Evolutionary conservation across 768 basidiomycete species (phyloP).

Genomic region (Termitomyces sp.): DNA sequence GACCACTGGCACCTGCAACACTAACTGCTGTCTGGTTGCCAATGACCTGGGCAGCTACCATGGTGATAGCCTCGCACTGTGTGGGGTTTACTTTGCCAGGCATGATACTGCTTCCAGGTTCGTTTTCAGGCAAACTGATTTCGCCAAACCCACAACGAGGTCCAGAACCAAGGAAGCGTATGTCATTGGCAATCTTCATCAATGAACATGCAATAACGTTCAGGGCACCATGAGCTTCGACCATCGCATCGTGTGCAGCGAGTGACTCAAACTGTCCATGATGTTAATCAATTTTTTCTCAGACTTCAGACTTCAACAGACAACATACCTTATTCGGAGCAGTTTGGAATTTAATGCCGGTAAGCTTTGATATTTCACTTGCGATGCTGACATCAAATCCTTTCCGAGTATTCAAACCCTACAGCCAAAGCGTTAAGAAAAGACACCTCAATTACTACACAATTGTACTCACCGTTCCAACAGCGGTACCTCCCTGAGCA

Average conservation of each 20-base stretch:
- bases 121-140: slow-evolving; percentile 92
- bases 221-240: slow-evolving; percentile 94
- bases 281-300: not conserved
- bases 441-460: not conserved
- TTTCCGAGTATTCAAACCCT: slow-evolving; percentile 96
- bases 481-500: slow-evolving; percentile 98
- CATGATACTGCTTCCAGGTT: slow-evolving; percentile 99
- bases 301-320: not conserved
- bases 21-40: slow-evolving; percentile 94
- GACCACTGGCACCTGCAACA: slow-evolving; percentile 90
- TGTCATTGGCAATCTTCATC: slow-evolving; percentile 99
- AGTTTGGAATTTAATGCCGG: slow-evolving; percentile 88
- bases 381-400: slow-evolving; percentile 97
- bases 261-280: slow-evolving; percentile 85
- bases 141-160: slow-evolving; percentile 98
- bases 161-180: slow-evolving; percentile 95
- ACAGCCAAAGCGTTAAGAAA: not conserved
- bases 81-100: slow-evolving; percentile 99
- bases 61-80: slow-evolving; percentile 97
- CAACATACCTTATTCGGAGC: slow-evolving; percentile 88
- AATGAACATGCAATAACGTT: slow-evolving; percentile 95
- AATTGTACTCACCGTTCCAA: slow-evolving; percentile 75
- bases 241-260: slow-evolving; percentile 96
- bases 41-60: slow-evolving; percentile 98
- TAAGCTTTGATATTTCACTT: slow-evolving; percentile 83